Evolutionary conservation across 2,329 filamentous ascomycete genomes (phyloP).

Genomic region (Clonostachys chloroleuca): DNA sequence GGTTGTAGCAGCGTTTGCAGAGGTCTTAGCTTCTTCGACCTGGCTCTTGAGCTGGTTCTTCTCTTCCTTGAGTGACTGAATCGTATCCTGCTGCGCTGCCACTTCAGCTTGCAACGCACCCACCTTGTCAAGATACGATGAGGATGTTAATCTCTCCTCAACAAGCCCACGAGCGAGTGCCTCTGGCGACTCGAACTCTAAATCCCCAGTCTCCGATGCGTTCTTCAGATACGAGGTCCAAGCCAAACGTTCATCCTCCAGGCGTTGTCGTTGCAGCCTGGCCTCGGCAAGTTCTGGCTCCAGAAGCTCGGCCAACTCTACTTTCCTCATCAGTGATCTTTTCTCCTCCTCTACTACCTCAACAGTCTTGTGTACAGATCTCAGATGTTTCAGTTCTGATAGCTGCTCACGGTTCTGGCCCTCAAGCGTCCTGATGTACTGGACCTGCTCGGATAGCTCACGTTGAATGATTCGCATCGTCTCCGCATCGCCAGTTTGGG

Average conservation of each 20-base stretch:
- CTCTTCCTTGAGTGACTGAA: slow-evolving; percentile 68
- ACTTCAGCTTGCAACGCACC: slow-evolving; percentile 77
- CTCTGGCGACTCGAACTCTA: slow-evolving; percentile 84
- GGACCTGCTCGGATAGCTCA: slow-evolving; percentile 86
- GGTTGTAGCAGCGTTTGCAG: slow-evolving; percentile 37
- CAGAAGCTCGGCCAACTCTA: slow-evolving; percentile 70
- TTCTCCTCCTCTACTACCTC: slow-evolving; percentile 97
- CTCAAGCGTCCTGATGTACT: slow-evolving; percentile 85
- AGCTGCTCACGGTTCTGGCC: slow-evolving; percentile 74
- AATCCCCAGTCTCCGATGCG: slow-evolving; percentile 54
- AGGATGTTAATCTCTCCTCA: slow-evolving; percentile 74
- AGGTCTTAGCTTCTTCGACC: slow-evolving; percentile 62
- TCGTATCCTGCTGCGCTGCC: slow-evolving; percentile 69
- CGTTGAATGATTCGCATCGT: slow-evolving; percentile 80
- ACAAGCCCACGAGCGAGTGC: slow-evolving; percentile 80
- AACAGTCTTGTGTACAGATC: slow-evolving; percentile 79
- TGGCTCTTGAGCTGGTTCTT: slow-evolving; percentile 61
- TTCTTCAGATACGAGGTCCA: slow-evolving; percentile 84
- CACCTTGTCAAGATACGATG: slow-evolving; percentile 74
- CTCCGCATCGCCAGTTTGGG: slow-evolving; percentile 81
- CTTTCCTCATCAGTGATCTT: slow-evolving; percentile 69
- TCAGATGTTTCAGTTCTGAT: slow-evolving; percentile 74
- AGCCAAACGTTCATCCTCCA: slow-evolving; percentile 82
- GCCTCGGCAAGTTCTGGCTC: slow-evolving; percentile 76
- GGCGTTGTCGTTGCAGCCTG: slow-evolving; percentile 74